Percentiles rank a stretch among this genome's conserved stretches.
These are phyloP conservation scores for Xanthoceras sorbifolium DNA, from an alignment of 345 rosid species.

Conservation along the genomic window DNA sequence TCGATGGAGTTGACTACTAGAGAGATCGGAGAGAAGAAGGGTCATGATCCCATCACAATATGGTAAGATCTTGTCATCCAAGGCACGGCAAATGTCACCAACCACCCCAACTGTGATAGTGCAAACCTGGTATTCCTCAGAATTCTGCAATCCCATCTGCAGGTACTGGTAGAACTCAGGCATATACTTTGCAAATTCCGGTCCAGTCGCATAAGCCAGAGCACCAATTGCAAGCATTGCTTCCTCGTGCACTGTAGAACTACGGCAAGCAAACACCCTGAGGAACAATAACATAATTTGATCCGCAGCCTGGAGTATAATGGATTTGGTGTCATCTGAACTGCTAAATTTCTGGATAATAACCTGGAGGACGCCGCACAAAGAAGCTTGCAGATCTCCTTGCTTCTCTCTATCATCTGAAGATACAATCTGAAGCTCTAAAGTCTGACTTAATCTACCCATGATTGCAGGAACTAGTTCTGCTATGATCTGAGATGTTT, in stretches of 20 bases:
- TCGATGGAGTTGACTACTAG: conserved; percentile 75
- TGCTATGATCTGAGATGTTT: conserved; percentile 60
- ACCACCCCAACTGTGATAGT: conserved; percentile 86
- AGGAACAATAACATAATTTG: conserved; percentile 85
- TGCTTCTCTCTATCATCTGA: conserved; percentile 90
- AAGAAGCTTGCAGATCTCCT: conserved; percentile 86
- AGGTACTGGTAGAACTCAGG: conserved; percentile 72
- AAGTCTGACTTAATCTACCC: conserved; percentile 66
- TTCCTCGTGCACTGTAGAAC: conserved; percentile 97
- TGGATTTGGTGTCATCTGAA: conserved; percentile 59
- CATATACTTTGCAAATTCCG: conserved; percentile 80
- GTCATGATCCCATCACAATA: conserved; percentile 89
- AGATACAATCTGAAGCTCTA: conserved; percentile 68
- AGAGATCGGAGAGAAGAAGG: conserved; percentile 70
- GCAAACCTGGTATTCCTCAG: conserved; percentile 92
- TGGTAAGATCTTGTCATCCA: conserved; percentile 73
- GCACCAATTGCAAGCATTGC: conserved; percentile 99
- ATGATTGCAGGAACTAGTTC: conserved; percentile 83
- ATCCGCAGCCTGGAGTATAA: conserved; percentile 70
- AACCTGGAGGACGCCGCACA: conserved; percentile 94
- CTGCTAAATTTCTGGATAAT: conserved; percentile 84
- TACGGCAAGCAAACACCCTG: conserved; percentile 80
- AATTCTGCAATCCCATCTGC: conserved; percentile 91
- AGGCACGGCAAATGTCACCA: conserved; percentile 88
- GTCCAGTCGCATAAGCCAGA: conserved; percentile 86